Base-by-base conservation (phyloP, 495 filamentous ascomycete species). In the Podospora pseudopauciseta region DNA sequence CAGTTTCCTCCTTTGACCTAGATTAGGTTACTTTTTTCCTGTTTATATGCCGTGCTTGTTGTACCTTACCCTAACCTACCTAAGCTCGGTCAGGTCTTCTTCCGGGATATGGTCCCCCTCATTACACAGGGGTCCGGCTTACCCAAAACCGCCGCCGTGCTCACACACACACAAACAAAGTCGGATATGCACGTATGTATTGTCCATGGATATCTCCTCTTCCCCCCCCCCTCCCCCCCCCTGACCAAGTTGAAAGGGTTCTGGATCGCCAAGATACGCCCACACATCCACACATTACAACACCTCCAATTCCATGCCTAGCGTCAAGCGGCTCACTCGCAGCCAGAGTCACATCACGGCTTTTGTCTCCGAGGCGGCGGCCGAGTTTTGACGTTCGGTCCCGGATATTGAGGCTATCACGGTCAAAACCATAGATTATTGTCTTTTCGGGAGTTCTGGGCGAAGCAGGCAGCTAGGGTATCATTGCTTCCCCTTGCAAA, bases 381-480 rank as follows among this genome's bases (percentile, higher is more conserved):
- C 26, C 59, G 56, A 23, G 16, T 61, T 61, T 61, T 26, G 26
- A 63, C 1, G 4, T 63, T 63, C 61, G 61, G 61, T 63, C 61
- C 61, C 61, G 61, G 28, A 5, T 32, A 11, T 0, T 13, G 39
- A 49, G 9, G 39, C 5, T 49, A 49, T 11, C 39, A 49, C 39
- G 39, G 7, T 63, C 28, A 19, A 63, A 30, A 49, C 61, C 61
- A 49, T 32, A 6, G 32, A 32, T 23, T 4, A 5, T 32, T 32
- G 30, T n/a, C 16, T 5, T 63, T n/a, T 32, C 61, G 61, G 32
- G 30, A 32, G 61, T 23, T 32, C 18, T 61, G 20, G 27, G 59
- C 20, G 59, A 19, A 23, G 23, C 23, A 23, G 15, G 60, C 16
- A 27, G 23, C 61, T n/a, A 63, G 2, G 26, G 61, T 63, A n/a